Evolutionary conservation across 306 rosid species (phyloP).

Genomic region (Prunus fruticosa): DNA sequence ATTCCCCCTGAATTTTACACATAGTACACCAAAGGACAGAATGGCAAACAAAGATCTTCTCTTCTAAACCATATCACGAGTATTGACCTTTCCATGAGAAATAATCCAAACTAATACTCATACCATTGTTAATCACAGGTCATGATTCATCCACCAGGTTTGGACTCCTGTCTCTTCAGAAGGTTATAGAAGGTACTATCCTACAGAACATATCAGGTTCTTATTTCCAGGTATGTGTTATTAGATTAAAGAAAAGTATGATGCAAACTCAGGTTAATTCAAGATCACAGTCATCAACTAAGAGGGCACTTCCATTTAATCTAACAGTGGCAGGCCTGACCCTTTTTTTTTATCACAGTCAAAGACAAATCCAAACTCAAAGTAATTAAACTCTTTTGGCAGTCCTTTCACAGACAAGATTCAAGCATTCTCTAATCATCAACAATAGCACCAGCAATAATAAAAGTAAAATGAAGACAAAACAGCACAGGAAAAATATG

Average conservation of each 20-base stretch:
- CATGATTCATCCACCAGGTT: too few relatives aligned
- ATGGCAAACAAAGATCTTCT: background rate
- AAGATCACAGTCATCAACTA: background rate
- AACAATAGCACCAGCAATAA: background rate
- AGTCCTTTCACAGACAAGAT: background rate
- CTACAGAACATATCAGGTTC: background rate
- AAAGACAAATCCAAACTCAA: background rate
- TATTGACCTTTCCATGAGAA: background rate
- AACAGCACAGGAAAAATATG: background rate
- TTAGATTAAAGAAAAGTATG: too few relatives aligned
- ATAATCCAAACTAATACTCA: background rate
- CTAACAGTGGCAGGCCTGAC: background rate
- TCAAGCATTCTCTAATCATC: background rate
- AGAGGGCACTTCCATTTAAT: background rate
- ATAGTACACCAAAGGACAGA: too few relatives aligned
- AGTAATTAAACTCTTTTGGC: background rate
- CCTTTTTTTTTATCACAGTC: background rate
- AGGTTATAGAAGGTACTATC: too few relatives aligned
- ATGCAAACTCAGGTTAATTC: background rate
- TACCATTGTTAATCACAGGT: background rate
- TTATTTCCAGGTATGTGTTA: background rate
- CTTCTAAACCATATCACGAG: background rate
- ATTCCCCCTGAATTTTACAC: too few relatives aligned
- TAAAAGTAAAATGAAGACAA: background rate
- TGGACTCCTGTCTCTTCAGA: too few relatives aligned